phyloP scores from a whole-genome alignment of 768 basidiomycete species.

The Pulveroboletus ravenelii region DNA sequence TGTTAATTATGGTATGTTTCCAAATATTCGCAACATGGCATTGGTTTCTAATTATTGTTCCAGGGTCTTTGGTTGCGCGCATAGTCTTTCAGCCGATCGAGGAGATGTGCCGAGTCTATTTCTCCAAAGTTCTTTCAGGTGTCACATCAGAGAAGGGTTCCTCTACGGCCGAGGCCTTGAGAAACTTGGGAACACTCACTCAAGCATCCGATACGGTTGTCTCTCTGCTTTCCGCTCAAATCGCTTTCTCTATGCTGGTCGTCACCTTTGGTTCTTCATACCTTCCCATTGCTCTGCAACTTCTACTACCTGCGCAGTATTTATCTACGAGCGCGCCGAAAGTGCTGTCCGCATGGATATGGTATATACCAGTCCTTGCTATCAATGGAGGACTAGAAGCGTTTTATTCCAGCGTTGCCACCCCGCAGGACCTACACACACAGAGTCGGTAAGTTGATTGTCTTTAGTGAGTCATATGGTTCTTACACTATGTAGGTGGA shows the following conservation, averaged over 20 bases:
- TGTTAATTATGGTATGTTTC: constrained; percentile 80
- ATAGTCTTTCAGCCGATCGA: constrained; percentile 95
- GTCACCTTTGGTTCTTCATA: constrained; percentile 73
- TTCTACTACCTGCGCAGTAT: constrained; percentile 71
- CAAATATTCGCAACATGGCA: background rate
- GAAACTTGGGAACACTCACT: constrained; percentile 16
- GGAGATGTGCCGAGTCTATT: constrained; percentile 85
- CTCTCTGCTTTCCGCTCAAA: constrained; percentile 62
- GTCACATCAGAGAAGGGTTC: constrained; percentile 7
- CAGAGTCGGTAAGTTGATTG: constrained; percentile 56
- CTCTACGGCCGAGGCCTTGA: background rate
- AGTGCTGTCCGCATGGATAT: constrained; percentile 76
- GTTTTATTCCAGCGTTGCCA: constrained; percentile 78
- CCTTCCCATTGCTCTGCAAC: constrained; percentile 58
- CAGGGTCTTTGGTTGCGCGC: constrained; percentile 89
- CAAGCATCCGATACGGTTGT: constrained; percentile 50
- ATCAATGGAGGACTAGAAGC: constrained; percentile 91
- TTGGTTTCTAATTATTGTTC: constrained; percentile 1
- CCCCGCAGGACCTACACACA: constrained; percentile 54
- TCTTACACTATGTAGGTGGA: constrained; percentile 45
- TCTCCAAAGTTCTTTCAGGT: constrained; percentile 59
- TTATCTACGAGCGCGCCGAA: constrained; percentile 71
- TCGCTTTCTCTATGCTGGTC: constrained; percentile 62
- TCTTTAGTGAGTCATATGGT: background rate
- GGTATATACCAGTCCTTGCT: constrained; percentile 86